phyloP scores from a whole-genome alignment of 768 basidiomycete genomes.

The Tricholoma terreum region DNA sequence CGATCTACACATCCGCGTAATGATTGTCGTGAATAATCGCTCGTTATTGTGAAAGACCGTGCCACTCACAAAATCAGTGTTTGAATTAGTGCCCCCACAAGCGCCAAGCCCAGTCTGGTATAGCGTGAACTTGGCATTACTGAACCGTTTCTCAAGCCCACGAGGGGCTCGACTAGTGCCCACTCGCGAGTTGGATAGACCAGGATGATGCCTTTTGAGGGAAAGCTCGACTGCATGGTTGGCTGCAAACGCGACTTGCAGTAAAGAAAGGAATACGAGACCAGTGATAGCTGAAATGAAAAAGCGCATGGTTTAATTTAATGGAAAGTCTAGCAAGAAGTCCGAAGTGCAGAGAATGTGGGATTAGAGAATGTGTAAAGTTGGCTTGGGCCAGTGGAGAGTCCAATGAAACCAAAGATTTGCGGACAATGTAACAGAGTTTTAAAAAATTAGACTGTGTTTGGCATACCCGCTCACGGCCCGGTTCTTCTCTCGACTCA shows the following conservation, averaged over 20 bases:
- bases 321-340: conserved; percentile 2
- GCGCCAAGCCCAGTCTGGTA: conserved; percentile 40
- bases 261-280: conserved; percentile 14
- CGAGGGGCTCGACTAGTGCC: conserved; percentile 2
- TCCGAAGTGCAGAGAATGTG: neutral
- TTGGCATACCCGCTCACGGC: too few relatives aligned
- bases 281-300: conserved; percentile 10
- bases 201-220: conserved; percentile 10
- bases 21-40: neutral
- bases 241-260: conserved; percentile 7
- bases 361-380: neutral
- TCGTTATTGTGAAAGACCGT: neutral
- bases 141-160: conserved; percentile 26
- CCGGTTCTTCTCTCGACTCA: too few relatives aligned
- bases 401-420: neutral
- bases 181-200: conserved; percentile 2
- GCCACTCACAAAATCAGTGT: conserved; percentile 40
- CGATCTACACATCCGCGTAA: conserved; percentile 38
- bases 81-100: conserved; percentile 39
- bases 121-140: conserved; percentile 27
- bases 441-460: too few relatives aligned
- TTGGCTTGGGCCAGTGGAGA: neutral
- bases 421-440: neutral
- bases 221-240: conserved; percentile 8
- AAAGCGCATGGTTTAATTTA: conserved; percentile 13